Evolutionary conservation across 148 eudicot genomes (phyloP).

Genomic region (Dysphania ambrosioides): DNA sequence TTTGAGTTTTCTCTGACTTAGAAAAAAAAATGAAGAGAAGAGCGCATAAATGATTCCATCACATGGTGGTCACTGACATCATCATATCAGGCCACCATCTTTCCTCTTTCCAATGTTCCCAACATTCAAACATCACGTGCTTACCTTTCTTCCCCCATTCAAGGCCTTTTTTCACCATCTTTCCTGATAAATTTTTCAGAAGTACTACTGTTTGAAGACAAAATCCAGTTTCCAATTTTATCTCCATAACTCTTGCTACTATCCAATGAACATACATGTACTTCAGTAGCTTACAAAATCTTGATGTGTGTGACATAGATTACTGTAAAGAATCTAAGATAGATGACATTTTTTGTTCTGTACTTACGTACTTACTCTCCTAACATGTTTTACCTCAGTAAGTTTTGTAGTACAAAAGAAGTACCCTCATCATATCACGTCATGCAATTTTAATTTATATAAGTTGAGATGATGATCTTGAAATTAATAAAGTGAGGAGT

Average conservation of each 20-base stretch:
- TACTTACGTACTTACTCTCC: no score
- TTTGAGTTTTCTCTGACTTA: constrained; percentile 18
- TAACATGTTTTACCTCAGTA: no score
- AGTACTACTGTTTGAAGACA: constrained; percentile 3
- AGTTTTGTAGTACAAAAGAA: no score
- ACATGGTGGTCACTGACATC: constrained; percentile 72
- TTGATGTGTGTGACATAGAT: constrained; percentile 16
- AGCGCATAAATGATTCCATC: constrained; percentile 46
- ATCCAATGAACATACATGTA: constrained; percentile 3
- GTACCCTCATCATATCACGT: no score
- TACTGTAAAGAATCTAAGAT: constrained; percentile 8
- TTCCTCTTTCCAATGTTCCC: constrained; percentile 58
- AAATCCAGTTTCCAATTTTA: constrained; percentile 21
- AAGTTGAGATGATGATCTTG: no score
- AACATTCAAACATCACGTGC: constrained; percentile 74
- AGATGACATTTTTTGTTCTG: no score
- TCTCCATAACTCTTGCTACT: constrained; percentile 6
- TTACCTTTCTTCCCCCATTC: not conserved
- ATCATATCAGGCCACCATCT: constrained; percentile 57
- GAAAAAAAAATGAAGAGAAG: constrained; percentile 10
- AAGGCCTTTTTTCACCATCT: no score
- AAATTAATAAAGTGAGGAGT: no score
- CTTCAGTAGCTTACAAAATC: not conserved
- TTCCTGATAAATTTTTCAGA: not conserved
- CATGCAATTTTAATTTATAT: no score